These are phyloP conservation scores for Dujonia santamariae DNA, from an alignment of 1,139 yeast species.

Conservation along the genomic window DNA sequence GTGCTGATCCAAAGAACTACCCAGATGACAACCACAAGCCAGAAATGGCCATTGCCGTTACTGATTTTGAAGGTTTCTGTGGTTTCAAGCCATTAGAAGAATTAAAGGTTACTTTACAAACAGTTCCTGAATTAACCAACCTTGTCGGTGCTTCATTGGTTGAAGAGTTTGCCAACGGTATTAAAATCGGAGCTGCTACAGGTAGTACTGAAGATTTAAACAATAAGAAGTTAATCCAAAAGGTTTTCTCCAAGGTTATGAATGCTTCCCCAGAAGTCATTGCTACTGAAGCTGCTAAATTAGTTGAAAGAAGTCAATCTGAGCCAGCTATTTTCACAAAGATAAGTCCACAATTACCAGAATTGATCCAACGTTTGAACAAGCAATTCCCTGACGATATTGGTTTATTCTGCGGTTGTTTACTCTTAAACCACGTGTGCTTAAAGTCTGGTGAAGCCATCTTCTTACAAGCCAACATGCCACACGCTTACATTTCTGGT, in stretches of 20 bases:
- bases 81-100: slow-evolving; percentile 91
- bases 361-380: slow-evolving; percentile 71
- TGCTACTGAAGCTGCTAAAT: slow-evolving; percentile 49
- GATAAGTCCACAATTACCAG: slow-evolving; percentile 54
- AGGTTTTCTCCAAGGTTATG: slow-evolving; percentile 81
- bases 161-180: slow-evolving; percentile 48
- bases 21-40: slow-evolving; percentile 99
- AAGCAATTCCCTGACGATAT: slow-evolving; percentile 89
- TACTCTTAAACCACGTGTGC: slow-evolving; percentile 82
- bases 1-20: slow-evolving; percentile 84
- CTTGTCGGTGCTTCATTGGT: slow-evolving; percentile 66
- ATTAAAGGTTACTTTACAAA: slow-evolving; percentile 61
- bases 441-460: slow-evolving; percentile 93
- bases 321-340: slow-evolving; percentile 48
- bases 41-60: slow-evolving; percentile 97
- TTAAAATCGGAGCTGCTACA: slow-evolving; percentile 37
- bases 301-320: slow-evolving; percentile 59
- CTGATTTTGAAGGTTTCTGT: slow-evolving; percentile 95
- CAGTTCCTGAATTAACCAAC: slow-evolving; percentile 71
- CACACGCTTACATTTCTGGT: slow-evolving; percentile 95
- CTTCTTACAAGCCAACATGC: slow-evolving; percentile 94
- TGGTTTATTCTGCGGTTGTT: slow-evolving; percentile 94
- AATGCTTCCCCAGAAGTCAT: slow-evolving; percentile 61
- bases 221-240: slow-evolving; percentile 67
- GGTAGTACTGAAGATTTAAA: slow-evolving; percentile 46